These are phyloP conservation scores for Apiotrichum sp. DNA, from an alignment of 1,284 basidiomycete species.

Conservation along the genomic window DNA sequence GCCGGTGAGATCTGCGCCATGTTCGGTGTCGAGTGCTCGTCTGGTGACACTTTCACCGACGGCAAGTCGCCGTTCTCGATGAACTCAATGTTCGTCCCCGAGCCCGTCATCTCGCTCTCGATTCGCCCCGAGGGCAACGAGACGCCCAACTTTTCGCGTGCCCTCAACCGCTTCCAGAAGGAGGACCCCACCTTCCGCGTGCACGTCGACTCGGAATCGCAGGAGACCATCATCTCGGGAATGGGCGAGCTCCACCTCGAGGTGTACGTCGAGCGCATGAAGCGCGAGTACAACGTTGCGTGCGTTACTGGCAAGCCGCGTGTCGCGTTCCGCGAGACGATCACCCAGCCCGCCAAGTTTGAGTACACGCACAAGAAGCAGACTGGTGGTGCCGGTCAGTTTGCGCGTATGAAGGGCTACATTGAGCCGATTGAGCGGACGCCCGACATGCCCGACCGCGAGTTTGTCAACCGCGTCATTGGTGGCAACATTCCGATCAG, in stretches of 20 bases:
- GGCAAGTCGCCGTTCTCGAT: conserved; percentile 80
- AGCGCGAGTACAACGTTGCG: conserved; percentile 91
- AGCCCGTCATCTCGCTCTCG: conserved; percentile 94
- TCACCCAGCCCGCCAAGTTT: conserved; percentile 75
- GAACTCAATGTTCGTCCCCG: conserved; percentile 98
- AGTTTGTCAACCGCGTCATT: conserved; percentile 83
- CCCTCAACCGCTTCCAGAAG: conserved; percentile 96
- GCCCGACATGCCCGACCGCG: conserved; percentile 74
- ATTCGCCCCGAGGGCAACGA: conserved; percentile 89
- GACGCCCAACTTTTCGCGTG: conserved; percentile 91
- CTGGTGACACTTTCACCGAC: conserved; percentile 97
- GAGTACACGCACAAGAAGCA: conserved; percentile 98
- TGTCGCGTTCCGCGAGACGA: conserved; percentile 94
- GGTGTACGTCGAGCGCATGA: conserved; percentile 99
- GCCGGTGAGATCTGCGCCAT: conserved; percentile 99
- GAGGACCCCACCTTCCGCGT: conserved; percentile 99
- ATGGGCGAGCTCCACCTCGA: conserved; percentile 99
- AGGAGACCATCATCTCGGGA: conserved; percentile 99
- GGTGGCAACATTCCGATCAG: conserved; percentile 86
- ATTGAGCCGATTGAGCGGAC: conserved; percentile 86
- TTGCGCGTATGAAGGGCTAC: conserved; percentile 83
- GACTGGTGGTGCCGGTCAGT: conserved; percentile 94
- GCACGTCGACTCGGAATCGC: conserved; percentile 87
- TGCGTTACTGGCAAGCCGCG: conserved; percentile 93
- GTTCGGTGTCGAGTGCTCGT: conserved; percentile 98